A percentile compares a stretch with the other conserved stretches of the same genome.
Evolutionary conservation across 768 basidiomycete species (phyloP).

Genomic region (Amanita rimosa): DNA sequence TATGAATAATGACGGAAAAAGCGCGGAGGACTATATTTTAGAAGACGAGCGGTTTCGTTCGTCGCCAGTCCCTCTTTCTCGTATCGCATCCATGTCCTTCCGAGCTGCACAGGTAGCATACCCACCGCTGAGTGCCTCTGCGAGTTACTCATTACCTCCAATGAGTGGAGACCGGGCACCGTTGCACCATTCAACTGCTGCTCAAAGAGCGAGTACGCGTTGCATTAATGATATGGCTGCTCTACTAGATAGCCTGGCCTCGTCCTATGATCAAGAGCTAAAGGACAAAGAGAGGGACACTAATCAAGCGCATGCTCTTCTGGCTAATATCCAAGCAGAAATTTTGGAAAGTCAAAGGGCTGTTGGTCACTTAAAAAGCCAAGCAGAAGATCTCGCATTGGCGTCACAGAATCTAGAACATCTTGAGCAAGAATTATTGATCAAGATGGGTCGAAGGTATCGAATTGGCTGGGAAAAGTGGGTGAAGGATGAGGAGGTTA

Average conservation of each 20-base stretch:
- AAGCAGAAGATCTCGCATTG: conserved; percentile 56
- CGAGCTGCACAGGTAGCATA: conserved; percentile 57
- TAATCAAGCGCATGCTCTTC: conserved; percentile 77
- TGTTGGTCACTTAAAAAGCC: conserved; percentile 54
- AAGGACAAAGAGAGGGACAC: conserved; percentile 87
- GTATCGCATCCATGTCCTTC: conserved; percentile 57
- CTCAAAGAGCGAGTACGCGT: conserved; percentile 76
- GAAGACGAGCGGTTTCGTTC: conserved; percentile 97
- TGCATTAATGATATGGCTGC: conserved; percentile 77
- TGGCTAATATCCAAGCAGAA: conserved; percentile 82
- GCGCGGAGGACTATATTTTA: conserved; percentile 95
- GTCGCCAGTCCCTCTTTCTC: conserved; percentile 72
- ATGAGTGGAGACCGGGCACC: conserved; percentile 55
- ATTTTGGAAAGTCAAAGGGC: conserved; percentile 77
- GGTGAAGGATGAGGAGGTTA: conserved; percentile 72
- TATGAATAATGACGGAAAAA: conserved; percentile 89
- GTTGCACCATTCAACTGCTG: conserved; percentile 77
- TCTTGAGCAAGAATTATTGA: conserved; percentile 53
- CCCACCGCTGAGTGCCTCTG: conserved; percentile 31
- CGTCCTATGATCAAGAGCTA: conserved; percentile 86
- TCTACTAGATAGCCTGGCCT: conserved; percentile 81
- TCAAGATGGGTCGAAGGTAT: conserved; percentile 75
- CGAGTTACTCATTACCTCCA: conserved; percentile 32
- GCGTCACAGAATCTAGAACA: conserved; percentile 46
- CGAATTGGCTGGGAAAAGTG: conserved; percentile 89